Evolutionary conservation across 768 basidiomycete genomes (phyloP), one percentile per base, ranked within the genome.

Genomic region (Leccinum rimulosum): DNA sequence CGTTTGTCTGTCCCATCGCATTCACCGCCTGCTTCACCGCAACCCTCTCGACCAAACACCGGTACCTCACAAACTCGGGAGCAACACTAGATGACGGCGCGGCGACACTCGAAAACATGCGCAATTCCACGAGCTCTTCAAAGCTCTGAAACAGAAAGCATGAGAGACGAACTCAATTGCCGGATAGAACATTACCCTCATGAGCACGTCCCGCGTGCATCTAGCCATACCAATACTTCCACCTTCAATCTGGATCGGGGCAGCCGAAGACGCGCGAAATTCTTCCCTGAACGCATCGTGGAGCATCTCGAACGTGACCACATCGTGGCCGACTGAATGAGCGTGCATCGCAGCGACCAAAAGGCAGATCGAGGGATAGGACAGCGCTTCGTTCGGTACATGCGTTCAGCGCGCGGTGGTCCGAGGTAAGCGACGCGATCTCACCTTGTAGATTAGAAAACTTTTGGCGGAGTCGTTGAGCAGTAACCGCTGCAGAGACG

Each of bases 261-360:
- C 89, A 8, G 87, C 83, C 10, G 80, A 79, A 6, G 90, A 88
- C 22, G 85, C 79, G 22, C 87, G 84, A 19, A 89, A 81, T 73
- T 91, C 89, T 61, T 86, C 82, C 22, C 85, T 83, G 70, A 95
- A 94, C 33, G 80, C 79, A 54, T 92, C 90, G 61, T 89, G 81
- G 8, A 96, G 81, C 87, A 95, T 93, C 66, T 95, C 93, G 68
- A 98, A 96, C 31, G 91, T 98, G 73, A 97, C 86, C 14, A 76
- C 75, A 19, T 88, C 80, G 59, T 94, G 88, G 0, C 95, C 95
- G 6, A 85, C 84, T 10, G 86, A 87, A 27, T 85, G 76, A 4
- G 85, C 80, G 68, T 97, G 95, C 66, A 86, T 81, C 14, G 86
- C 81, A n/a, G 95, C 89, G 59, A 98, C 88, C 47, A 97, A 81